Evolutionary conservation across 108 stramenopile species (phyloP).

Genomic region (Fistulifera pelliculosa): DNA sequence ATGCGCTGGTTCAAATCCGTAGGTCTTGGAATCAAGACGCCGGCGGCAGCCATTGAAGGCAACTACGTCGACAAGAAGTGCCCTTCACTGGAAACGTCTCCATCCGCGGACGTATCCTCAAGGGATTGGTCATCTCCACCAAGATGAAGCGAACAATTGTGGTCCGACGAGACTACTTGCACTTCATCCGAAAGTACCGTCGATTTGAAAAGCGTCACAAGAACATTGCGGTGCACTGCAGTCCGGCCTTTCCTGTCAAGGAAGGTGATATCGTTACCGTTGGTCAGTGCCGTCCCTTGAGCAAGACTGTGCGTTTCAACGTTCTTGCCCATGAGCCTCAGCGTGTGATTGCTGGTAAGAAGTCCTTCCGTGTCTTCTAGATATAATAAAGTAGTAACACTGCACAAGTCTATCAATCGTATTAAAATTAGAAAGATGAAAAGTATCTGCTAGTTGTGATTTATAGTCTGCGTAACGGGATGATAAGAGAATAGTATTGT

Average conservation of each 20-base stretch:
- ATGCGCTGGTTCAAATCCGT: constrained; percentile 94
- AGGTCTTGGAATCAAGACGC: constrained; percentile 99
- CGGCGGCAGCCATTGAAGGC: constrained; percentile 90
- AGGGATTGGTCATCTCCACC: constrained; percentile 97
- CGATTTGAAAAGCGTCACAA: constrained; percentile 99
- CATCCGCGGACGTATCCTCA: constrained; percentile 95
- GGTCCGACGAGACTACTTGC: constrained; percentile 98
- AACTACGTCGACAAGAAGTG: constrained; percentile 99
- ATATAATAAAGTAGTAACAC: too few relatives aligned
- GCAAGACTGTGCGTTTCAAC: constrained; percentile 99
- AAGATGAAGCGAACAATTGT: constrained; percentile 99
- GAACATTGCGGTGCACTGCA: constrained; percentile 97
- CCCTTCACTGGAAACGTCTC: constrained; percentile 99
- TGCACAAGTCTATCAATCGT: too few relatives aligned
- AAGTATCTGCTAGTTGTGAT: too few relatives aligned
- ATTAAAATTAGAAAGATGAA: too few relatives aligned
- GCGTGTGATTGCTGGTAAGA: constrained; percentile 71
- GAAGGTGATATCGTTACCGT: constrained; percentile 99
- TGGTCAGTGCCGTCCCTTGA: constrained; percentile 99
- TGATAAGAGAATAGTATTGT: too few relatives aligned
- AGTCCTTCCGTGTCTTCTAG: constrained; percentile 90
- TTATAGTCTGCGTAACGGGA: too few relatives aligned
- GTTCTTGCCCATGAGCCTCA: constrained; percentile 78
- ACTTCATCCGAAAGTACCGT: constrained; percentile 98
- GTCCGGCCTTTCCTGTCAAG: constrained; percentile 95